Evolutionary conservation across 768 basidiomycete genomes (phyloP).

Genomic region (Pilatotrama ljubarskyi): DNA sequence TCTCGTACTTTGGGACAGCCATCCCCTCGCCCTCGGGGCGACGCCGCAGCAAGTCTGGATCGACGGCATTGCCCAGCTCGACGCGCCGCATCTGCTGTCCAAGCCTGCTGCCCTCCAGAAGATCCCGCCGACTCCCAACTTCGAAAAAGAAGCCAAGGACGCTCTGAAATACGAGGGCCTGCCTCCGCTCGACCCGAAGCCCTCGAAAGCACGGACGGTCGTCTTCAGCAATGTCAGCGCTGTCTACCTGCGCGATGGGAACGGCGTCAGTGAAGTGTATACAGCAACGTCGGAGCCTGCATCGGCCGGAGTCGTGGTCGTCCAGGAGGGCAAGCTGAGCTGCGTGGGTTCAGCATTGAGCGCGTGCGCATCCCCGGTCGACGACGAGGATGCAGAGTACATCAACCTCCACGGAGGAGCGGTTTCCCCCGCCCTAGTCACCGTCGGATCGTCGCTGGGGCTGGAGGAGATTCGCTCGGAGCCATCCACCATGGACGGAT

Average conservation of each 20-base stretch:
- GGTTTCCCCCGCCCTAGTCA: slow-evolving; percentile 61
- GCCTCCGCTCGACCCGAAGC: slow-evolving; percentile 55
- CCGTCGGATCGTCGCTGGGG: slow-evolving; percentile 65
- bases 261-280: slow-evolving; percentile 36
- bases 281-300: slow-evolving; percentile 10
- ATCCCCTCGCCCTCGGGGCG: slow-evolving; percentile 76
- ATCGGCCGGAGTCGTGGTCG: slow-evolving; percentile 44
- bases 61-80: slow-evolving; percentile 77
- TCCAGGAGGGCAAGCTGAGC: slow-evolving; percentile 51
- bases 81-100: slow-evolving; percentile 42
- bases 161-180: slow-evolving; percentile 63
- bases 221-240: slow-evolving; percentile 66
- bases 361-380: neutral
- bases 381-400: slow-evolving; percentile 23
- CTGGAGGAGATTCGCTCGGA: slow-evolving; percentile 69
- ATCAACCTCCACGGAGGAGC: slow-evolving; percentile 70
- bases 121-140: slow-evolving; percentile 57
- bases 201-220: slow-evolving; percentile 36
- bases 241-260: slow-evolving; percentile 42
- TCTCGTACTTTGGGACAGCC: slow-evolving; percentile 74
- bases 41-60: slow-evolving; percentile 82
- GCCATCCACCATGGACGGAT: slow-evolving; percentile 54
- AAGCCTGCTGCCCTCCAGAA: slow-evolving; percentile 61
- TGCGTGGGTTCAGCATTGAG: slow-evolving; percentile 48
- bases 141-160: slow-evolving; percentile 54